phyloP scores from a whole-genome alignment of 257 asterid species.

The Leptodermis oblonga region DNA sequence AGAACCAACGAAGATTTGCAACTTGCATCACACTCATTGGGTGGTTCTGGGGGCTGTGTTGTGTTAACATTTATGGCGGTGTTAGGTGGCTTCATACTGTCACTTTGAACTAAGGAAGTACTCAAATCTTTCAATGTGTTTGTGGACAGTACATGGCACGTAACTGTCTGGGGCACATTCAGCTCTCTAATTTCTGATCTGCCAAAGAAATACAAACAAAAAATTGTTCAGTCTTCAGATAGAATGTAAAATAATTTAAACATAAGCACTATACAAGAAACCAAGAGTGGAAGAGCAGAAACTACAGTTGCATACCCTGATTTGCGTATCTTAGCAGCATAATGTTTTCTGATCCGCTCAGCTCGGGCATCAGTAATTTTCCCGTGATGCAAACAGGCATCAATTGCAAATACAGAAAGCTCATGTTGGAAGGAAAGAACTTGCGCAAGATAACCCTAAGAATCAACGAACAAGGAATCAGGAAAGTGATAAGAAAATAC shows the following conservation, averaged over 20 bases:
- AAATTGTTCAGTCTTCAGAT: background rate
- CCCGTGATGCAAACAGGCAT: slow-evolving; percentile 87
- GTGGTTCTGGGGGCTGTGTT: slow-evolving; percentile 24
- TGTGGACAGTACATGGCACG: slow-evolving; percentile 69
- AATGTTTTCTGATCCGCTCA: slow-evolving; percentile 65
- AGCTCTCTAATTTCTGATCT: slow-evolving; percentile 43
- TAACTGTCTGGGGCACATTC: slow-evolving; percentile 64
- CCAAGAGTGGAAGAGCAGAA: background rate
- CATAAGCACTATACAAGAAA: background rate
- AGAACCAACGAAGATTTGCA: slow-evolving; percentile 52
- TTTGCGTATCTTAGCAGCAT: slow-evolving; percentile 57
- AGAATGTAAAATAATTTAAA: background rate
- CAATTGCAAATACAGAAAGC: slow-evolving; percentile 83
- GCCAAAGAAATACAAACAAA: slow-evolving; percentile 20
- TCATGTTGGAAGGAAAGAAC: slow-evolving; percentile 77
- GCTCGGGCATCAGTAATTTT: slow-evolving; percentile 77
- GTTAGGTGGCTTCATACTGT: slow-evolving; percentile 27
- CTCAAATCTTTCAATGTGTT: slow-evolving; percentile 52
- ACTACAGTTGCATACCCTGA: slow-evolving; percentile 37
- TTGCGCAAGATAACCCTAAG: slow-evolving; percentile 91
- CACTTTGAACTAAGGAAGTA: slow-evolving; percentile 36
- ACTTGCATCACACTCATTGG: slow-evolving; percentile 22
- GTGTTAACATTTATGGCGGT: slow-evolving; percentile 16
- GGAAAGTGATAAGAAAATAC: background rate
- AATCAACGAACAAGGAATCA: slow-evolving; percentile 14